These are phyloP conservation scores for Aspergillus candidus DNA, from an alignment of 2,329 filamentous ascomycete genomes.

Conservation along the genomic window DNA sequence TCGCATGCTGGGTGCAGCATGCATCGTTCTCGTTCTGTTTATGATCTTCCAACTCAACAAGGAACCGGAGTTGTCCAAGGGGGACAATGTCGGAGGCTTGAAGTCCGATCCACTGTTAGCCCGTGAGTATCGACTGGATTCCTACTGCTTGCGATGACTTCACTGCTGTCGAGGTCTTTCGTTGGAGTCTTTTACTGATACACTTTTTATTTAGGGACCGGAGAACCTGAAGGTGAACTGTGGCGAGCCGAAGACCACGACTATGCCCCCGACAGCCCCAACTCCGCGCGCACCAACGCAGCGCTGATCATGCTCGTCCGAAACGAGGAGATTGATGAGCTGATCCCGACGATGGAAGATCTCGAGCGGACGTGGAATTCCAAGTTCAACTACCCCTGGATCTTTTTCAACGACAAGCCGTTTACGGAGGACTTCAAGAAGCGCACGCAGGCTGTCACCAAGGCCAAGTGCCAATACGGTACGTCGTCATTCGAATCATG, in stretches of 20 bases:
- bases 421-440: constrained; percentile 91
- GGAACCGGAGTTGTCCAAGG: constrained; percentile 28
- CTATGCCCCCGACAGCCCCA: constrained; percentile 68
- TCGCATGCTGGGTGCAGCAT: constrained; percentile 67
- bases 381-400: constrained; percentile 99
- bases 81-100: constrained; percentile 52
- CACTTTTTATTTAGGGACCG: constrained; percentile 55
- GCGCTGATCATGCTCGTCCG: constrained; percentile 87
- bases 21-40: constrained; percentile 68
- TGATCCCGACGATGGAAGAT: constrained; percentile 84
- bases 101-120: constrained; percentile 80
- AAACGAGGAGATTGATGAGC: constrained; percentile 78
- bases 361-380: constrained; percentile 92
- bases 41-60: constrained; percentile 70
- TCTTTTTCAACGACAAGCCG: constrained; percentile 94
- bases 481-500: constrained; percentile 16
- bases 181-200: constrained; percentile 1
- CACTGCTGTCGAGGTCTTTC: background rate
- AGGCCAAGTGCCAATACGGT: constrained; percentile 83
- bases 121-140: constrained; percentile 51
- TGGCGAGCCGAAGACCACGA: constrained; percentile 66
- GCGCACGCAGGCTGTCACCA: constrained; percentile 72
- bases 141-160: background rate
- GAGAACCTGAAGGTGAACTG: constrained; percentile 73
- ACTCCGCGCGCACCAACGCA: constrained; percentile 83